These are phyloP conservation scores for Terfezia boudieri DNA, from an alignment of 495 filamentous ascomycete species.

Conservation along the genomic window DNA sequence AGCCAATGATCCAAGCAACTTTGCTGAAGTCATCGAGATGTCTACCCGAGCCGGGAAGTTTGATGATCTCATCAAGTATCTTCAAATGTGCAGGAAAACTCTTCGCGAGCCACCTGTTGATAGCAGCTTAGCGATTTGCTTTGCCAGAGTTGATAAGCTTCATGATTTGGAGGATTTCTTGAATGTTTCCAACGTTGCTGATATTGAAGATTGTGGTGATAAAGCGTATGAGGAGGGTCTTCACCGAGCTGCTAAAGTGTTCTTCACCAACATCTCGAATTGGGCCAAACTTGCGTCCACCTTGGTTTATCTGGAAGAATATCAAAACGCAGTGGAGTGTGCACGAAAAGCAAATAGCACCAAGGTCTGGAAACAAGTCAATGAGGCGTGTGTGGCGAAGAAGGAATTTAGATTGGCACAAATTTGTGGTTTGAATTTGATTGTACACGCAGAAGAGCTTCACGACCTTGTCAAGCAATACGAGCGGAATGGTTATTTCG, in stretches of 20 bases:
- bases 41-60: slow-evolving; percentile 93
- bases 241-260: slow-evolving; percentile 95
- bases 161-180: slow-evolving; percentile 93
- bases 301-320: slow-evolving; percentile 83
- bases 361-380: slow-evolving; percentile 98
- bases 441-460: slow-evolving; percentile 93
- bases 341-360: slow-evolving; percentile 98
- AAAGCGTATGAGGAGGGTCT: slow-evolving; percentile 90
- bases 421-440: slow-evolving; percentile 96
- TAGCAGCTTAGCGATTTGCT: slow-evolving; percentile 81
- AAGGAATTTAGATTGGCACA: slow-evolving; percentile 98
- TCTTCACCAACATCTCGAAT: slow-evolving; percentile 95
- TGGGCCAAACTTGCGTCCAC: slow-evolving; percentile 98
- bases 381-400: slow-evolving; percentile 89
- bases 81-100: slow-evolving; percentile 93
- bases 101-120: slow-evolving; percentile 86
- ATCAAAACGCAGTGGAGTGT: slow-evolving; percentile 95
- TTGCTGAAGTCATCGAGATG: slow-evolving; percentile 85
- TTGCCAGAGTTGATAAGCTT: slow-evolving; percentile 74
- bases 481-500: slow-evolving; percentile 92
- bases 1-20: slow-evolving; percentile 80
- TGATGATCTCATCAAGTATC: slow-evolving; percentile 89
- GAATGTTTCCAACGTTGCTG: slow-evolving; percentile 78
- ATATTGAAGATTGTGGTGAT: slow-evolving; percentile 88
- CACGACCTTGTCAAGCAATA: slow-evolving; percentile 88